Conservation (phyloP, 2,329 filamentous ascomycete species). For the Microcera coccophila region DNA sequence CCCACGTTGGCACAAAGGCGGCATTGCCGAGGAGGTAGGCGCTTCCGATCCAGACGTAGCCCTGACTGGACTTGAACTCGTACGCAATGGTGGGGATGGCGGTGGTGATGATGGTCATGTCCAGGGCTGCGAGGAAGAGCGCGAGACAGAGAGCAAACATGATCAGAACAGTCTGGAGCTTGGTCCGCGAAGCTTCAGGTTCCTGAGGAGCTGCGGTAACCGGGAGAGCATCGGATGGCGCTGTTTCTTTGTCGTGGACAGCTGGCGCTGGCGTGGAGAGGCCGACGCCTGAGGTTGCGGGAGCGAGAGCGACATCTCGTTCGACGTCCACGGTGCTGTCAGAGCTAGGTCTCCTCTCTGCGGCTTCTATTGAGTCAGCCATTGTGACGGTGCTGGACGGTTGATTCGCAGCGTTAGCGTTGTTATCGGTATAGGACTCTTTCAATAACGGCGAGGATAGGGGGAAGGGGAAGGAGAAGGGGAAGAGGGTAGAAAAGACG, state of each 20-base stretch:
- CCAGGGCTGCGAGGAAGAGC: conserved; percentile 53
- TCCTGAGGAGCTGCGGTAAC: conserved; percentile 15
- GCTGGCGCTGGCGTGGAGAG: conserved; percentile 7
- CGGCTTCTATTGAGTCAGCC: conserved; percentile 9
- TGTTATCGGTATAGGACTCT: no score
- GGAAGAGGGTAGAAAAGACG: no score
- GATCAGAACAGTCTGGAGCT: conserved; percentile 37
- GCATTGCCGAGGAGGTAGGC: conserved; percentile 70
- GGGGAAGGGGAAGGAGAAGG: no score
- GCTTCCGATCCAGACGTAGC: conserved; percentile 75
- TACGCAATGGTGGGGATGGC: conserved; percentile 62
- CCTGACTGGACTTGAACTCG: conserved; percentile 61
- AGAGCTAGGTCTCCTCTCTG: conserved; percentile 25
- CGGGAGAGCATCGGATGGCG: conserved; percentile 10
- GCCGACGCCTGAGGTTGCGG: not conserved
- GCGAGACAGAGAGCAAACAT: conserved; percentile 41
- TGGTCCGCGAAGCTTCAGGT: conserved; percentile 36
- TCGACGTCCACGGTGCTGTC: conserved; percentile 28
- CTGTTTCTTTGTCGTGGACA: conserved; percentile 9
- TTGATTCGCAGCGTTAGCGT: no score
- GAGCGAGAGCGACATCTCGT: conserved; percentile 15
- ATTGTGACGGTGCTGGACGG: conserved; percentile 12
- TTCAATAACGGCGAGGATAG: no score
- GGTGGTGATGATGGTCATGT: conserved; percentile 62
- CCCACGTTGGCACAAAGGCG: conserved; percentile 66